Conservation (phyloP, 2,329 filamentous ascomycete species). For the Aspergillus pseudoglaucus region DNA sequence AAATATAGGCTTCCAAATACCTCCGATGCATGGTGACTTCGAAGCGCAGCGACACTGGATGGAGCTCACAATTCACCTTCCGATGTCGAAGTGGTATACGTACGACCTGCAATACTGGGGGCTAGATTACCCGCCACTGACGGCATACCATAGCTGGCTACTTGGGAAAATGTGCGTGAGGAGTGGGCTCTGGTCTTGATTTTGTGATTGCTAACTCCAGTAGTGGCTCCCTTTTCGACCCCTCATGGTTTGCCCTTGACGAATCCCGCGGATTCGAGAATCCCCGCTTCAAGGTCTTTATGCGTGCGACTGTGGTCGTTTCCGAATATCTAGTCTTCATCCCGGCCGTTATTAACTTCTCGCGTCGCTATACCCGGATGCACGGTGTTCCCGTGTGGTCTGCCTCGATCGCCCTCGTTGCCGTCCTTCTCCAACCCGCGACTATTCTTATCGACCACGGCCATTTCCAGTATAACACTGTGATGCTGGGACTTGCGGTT, state of each 20-base stretch:
- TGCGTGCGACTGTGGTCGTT: conserved; percentile 84
- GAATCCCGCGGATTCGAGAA: conserved; percentile 77
- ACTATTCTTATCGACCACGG: conserved; percentile 91
- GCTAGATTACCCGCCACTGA: conserved; percentile 92
- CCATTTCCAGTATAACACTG: conserved; percentile 96
- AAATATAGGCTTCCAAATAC: conserved; percentile 61
- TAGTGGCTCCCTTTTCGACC: conserved; percentile 67
- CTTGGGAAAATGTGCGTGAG: conserved; percentile 66
- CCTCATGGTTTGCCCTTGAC: conserved; percentile 80
- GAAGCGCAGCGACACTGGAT: conserved; percentile 99
- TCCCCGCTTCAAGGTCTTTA: conserved; percentile 78
- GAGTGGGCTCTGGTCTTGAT: conserved; percentile 4
- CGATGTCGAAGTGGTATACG: conserved; percentile 94
- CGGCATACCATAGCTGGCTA: conserved; percentile 97
- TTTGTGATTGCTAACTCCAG: conserved; percentile 10
- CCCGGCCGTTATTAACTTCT: conserved; percentile 77
- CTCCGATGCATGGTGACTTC: conserved; percentile 94
- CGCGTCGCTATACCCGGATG: conserved; percentile 70
- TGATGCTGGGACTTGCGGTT: conserved; percentile 89
- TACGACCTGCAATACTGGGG: conserved; percentile 98
- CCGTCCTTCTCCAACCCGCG: conserved; percentile 84
- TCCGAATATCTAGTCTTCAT: conserved; percentile 89
- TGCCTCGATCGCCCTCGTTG: conserved; percentile 74
- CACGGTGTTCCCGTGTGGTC: conserved; percentile 76
- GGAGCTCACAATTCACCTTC: conserved; percentile 86